Percentiles rank a stretch among this genome's conserved stretches.
Conservation (phyloP, 1,284 basidiomycete genomes). For the Rugosomyces carneus region DNA sequence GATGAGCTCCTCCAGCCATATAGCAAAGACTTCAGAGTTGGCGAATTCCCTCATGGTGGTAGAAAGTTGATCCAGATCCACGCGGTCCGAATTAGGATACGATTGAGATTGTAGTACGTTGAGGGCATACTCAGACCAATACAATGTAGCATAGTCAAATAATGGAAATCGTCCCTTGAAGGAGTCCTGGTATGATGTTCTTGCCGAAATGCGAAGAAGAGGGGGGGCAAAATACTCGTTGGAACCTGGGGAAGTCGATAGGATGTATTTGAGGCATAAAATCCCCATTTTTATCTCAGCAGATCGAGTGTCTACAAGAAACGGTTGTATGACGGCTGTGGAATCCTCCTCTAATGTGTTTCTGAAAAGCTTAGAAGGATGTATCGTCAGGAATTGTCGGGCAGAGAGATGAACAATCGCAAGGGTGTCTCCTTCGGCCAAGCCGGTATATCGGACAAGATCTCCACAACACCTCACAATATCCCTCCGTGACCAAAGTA, state of each 20-base stretch:
- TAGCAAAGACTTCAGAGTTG: neutral
- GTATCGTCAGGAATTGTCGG: neutral
- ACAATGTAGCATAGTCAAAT: neutral
- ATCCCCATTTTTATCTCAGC: neutral
- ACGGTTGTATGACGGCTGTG: neutral
- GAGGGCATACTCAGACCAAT: neutral
- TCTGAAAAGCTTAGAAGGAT: neutral
- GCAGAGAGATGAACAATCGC: slow-evolving; percentile 7
- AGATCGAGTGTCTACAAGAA: neutral
- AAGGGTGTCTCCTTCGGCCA: slow-evolving; percentile 6
- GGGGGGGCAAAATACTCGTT: neutral
- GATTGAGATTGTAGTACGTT: neutral
- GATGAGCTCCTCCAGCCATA: neutral
- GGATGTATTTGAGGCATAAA: neutral
- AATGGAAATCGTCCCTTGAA: neutral
- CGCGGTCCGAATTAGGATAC: too few species aligned
- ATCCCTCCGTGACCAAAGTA: slow-evolving; percentile 9
- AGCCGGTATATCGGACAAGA: slow-evolving; percentile 7
- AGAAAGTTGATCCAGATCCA: neutral
- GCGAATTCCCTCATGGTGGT: neutral
- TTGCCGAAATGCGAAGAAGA: neutral
- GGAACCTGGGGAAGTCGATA: neutral
- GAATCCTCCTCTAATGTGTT: neutral
- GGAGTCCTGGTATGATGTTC: neutral
- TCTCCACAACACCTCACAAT: slow-evolving; percentile 9